These are phyloP conservation scores for Comarum palustre DNA, from an alignment of 306 rosid genomes.

Conservation along the genomic window DNA sequence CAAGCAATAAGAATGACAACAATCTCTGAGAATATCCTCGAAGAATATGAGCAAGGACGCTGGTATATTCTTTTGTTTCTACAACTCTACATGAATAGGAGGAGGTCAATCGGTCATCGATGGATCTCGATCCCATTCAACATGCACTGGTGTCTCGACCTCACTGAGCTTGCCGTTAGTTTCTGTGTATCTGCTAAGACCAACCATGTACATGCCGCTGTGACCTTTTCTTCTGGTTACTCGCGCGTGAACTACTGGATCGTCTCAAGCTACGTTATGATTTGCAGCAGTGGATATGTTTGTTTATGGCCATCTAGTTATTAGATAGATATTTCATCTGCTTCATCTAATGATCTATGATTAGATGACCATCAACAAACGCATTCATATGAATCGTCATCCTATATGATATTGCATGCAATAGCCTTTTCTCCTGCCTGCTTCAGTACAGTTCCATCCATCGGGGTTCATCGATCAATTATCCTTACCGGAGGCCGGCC, in stretches of 20 bases:
- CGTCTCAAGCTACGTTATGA: neutral
- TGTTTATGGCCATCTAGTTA: conserved; percentile 40
- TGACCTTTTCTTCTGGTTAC: neutral
- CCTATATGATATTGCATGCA: conserved; percentile 11
- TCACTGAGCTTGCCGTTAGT: neutral
- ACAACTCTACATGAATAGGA: neutral
- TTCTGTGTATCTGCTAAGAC: neutral
- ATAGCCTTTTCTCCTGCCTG: neutral
- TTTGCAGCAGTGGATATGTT: conserved; percentile 31
- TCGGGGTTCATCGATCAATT: neutral
- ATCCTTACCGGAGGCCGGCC: no score
- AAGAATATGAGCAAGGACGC: conserved; percentile 20
- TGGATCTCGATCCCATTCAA: neutral
- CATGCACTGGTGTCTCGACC: no score
- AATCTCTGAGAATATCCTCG: neutral
- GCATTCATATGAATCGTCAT: conserved; percentile 21
- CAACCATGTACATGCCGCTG: neutral
- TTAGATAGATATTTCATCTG: neutral
- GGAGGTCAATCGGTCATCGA: no score
- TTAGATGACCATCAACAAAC: conserved; percentile 55
- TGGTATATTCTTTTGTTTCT: conserved; percentile 9
- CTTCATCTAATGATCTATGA: neutral
- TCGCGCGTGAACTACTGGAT: neutral
- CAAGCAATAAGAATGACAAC: neutral
- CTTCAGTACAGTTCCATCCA: neutral